phyloP scores from a whole-genome alignment of 768 basidiomycete species.

The Filobasidium floriforme region DNA sequence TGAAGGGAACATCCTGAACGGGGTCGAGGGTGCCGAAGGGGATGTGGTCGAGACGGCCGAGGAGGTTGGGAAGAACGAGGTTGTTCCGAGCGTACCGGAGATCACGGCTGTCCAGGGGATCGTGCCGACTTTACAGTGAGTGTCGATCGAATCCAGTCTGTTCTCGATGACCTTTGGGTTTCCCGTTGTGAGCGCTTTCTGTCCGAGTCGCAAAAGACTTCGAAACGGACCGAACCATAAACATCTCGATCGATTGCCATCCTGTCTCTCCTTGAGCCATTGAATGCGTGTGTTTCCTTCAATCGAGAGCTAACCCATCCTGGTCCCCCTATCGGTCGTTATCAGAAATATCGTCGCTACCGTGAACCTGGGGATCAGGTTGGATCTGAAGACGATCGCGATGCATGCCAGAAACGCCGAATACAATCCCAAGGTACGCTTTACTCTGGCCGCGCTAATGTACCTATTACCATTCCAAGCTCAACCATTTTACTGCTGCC shows the following conservation, averaged over 20 bases:
- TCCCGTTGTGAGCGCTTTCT: neutral
- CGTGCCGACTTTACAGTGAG: conserved; percentile 87
- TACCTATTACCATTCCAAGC: neutral
- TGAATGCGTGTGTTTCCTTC: conserved; percentile 5
- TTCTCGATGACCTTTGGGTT: neutral
- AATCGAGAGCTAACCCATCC: conserved; percentile 1
- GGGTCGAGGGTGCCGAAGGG: neutral
- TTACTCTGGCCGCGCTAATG: neutral
- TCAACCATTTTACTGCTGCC: neutral
- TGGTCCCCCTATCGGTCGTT: neutral
- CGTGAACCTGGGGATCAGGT: conserved; percentile 90
- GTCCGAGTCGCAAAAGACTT: neutral
- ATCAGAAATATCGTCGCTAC: conserved; percentile 88
- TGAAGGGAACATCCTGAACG: neutral
- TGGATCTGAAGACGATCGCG: conserved; percentile 97
- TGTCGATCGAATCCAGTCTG: conserved; percentile 25
- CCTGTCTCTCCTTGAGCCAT: neutral
- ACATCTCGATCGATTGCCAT: neutral
- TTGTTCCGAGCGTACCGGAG: conserved; percentile 45
- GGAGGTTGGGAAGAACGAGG: neutral
- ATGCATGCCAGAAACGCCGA: conserved; percentile 96
- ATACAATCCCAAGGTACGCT: conserved; percentile 94
- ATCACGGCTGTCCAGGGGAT: conserved; percentile 96
- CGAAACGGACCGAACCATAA: neutral
- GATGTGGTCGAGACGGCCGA: conserved; percentile 1